A percentile compares a stretch with the other conserved stretches of the same genome.
These are phyloP conservation scores for Plantago major DNA, from an alignment of 257 asterid genomes.

Conservation along the genomic window DNA sequence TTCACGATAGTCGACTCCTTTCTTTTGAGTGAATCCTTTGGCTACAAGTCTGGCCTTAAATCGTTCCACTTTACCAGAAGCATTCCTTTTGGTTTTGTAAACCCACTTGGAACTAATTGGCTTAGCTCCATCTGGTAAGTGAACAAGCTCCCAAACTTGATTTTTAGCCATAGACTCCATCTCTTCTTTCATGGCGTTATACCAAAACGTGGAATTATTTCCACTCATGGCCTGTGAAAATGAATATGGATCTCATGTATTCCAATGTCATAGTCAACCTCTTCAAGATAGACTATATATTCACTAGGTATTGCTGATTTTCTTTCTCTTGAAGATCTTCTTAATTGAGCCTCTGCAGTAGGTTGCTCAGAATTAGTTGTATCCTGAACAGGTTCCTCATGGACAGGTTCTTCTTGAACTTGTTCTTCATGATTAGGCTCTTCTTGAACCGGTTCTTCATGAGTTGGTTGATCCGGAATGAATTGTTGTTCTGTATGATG, in stretches of 20 bases:
- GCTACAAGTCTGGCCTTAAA: constrained; percentile 1
- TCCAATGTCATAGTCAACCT: not conserved
- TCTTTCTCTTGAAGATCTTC: constrained; percentile 10
- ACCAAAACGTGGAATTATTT: not conserved
- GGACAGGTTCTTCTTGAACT: too few species aligned
- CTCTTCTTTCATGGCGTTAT: not conserved
- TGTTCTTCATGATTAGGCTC: not conserved
- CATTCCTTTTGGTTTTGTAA: not conserved
- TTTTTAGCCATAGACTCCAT: too few species aligned
- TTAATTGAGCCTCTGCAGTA: not conserved
- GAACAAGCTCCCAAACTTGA: too few species aligned
- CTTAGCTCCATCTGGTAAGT: too few species aligned
- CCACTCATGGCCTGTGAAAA: not conserved
- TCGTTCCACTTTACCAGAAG: not conserved
- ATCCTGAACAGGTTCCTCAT: not conserved
- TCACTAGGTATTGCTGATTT: constrained; percentile 6
- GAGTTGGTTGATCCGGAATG: not conserved
- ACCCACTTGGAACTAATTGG: not conserved
- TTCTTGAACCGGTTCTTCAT: not conserved
- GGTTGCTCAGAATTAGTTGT: not conserved
- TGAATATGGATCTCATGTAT: not conserved
- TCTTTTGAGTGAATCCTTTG: not conserved
- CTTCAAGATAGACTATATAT: not conserved
- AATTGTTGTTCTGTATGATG: too few species aligned
- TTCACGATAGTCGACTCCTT: not conserved